Percentiles rank a stretch among this genome's conserved stretches.
phyloP scores from a whole-genome alignment of 1,284 basidiomycete genomes.

The Ceratorhiza oryzae-sativae region DNA sequence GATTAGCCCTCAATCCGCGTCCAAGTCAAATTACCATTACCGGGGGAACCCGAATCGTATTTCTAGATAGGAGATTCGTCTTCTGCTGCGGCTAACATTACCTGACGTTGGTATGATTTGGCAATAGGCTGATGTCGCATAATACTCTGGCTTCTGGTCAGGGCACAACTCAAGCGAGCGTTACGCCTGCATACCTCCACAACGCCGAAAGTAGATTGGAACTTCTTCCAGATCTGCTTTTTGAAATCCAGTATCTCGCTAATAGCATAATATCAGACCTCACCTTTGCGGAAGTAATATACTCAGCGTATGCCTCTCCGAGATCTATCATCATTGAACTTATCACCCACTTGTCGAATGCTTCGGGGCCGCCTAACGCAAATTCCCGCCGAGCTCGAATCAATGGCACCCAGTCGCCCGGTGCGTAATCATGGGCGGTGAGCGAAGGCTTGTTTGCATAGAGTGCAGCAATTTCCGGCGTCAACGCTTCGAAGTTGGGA shows the following conservation, averaged over 20 bases:
- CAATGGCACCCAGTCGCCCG: slow-evolving; percentile 62
- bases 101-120: slow-evolving; percentile 65
- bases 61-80: slow-evolving; percentile 78
- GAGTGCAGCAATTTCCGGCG: background rate
- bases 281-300: slow-evolving; percentile 71
- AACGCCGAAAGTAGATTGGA: slow-evolving; percentile 61
- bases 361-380: slow-evolving; percentile 52
- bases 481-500: slow-evolving; percentile 41
- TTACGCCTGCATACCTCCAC: too few species aligned
- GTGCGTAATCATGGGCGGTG: slow-evolving; percentile 56
- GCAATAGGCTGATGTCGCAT: slow-evolving; percentile 66
- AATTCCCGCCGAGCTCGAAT: slow-evolving; percentile 62
- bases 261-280: slow-evolving; percentile 10
- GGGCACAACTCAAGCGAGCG: too few species aligned
- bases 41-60: slow-evolving; percentile 68
- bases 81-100: slow-evolving; percentile 66
- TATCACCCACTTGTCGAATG: slow-evolving; percentile 71
- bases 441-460: slow-evolving; percentile 46
- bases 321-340: slow-evolving; percentile 68
- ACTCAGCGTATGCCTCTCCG: slow-evolving; percentile 70
- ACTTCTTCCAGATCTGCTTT: slow-evolving; percentile 74
- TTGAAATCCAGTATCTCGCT: background rate
- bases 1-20: slow-evolving; percentile 37
- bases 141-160: slow-evolving; percentile 54
- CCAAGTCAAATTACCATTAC: slow-evolving; percentile 55